Percentiles rank a stretch among this genome's conserved stretches.
phyloP scores from a whole-genome alignment of 163 green algal genomes.

The Scenedesmus sp. region DNA sequence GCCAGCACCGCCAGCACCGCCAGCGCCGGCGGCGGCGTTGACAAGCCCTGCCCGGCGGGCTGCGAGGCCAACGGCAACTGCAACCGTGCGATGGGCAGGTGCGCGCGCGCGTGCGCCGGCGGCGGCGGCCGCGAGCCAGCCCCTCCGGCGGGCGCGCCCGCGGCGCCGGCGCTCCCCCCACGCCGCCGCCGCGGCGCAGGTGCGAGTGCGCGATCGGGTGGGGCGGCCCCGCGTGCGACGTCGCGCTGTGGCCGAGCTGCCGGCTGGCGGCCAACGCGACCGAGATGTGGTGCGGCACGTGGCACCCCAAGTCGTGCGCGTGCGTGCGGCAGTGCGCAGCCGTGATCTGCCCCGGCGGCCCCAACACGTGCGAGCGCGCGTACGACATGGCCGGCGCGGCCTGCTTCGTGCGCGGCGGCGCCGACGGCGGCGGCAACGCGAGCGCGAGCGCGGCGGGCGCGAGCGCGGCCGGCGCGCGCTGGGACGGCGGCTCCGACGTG shows the following conservation, averaged over 20 bases:
- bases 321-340: constrained; percentile 3
- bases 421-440: too few relatives aligned
- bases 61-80: constrained; percentile 24
- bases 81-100: constrained; percentile 17
- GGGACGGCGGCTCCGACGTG: background rate
- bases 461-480: background rate
- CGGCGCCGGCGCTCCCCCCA: background rate
- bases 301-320: constrained; percentile 10
- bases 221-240: background rate
- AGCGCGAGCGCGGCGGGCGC: too few relatives aligned
- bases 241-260: constrained; percentile 2
- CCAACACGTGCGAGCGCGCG: background rate
- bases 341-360: constrained; percentile 9
- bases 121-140: too few relatives aligned
- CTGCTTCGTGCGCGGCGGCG: background rate
- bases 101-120: too few relatives aligned
- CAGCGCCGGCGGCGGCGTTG: too few relatives aligned
- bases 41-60: background rate
- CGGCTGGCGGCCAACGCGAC: background rate
- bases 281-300: constrained; percentile 13
- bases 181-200: background rate
- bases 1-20: too few relatives aligned
- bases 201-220: constrained; percentile 11
- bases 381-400: background rate
- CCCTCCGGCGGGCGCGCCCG: background rate